Conservation (phyloP, 257 asterid species). For the Misopates orontium region DNA sequence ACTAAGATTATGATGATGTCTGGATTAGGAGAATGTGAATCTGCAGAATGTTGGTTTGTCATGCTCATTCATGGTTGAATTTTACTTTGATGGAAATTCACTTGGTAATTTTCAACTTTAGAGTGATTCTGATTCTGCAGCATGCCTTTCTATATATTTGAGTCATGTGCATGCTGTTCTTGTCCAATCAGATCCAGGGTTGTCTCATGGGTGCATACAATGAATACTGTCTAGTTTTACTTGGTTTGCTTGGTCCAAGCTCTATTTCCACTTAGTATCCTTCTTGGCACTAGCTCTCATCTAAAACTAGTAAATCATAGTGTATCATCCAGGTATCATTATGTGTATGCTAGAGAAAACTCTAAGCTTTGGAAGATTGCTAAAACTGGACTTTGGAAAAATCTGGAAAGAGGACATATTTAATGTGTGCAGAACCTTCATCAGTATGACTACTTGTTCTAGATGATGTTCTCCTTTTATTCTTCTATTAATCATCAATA, state of each 20-base stretch:
- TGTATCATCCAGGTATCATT: background rate
- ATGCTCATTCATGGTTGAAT: too few species aligned
- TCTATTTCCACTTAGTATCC: background rate
- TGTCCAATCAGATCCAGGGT: too few species aligned
- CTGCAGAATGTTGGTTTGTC: too few species aligned
- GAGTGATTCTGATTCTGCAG: too few species aligned
- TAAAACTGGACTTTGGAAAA: background rate
- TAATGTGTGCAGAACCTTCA: constrained; percentile 6
- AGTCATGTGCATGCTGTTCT: too few species aligned
- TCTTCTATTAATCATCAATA: constrained; percentile 4
- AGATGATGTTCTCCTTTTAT: background rate
- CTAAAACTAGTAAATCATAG: background rate
- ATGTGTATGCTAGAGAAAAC: background rate
- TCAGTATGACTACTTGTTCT: background rate
- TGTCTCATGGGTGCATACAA: background rate
- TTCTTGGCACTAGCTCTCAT: background rate
- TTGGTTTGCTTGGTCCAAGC: constrained; percentile 11
- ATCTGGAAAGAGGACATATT: background rate
- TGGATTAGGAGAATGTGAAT: too few species aligned
- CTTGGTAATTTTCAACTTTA: too few species aligned
- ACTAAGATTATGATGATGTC: too few species aligned
- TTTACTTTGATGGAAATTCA: too few species aligned
- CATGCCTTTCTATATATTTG: too few species aligned
- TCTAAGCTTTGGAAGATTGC: background rate
- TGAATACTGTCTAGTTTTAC: background rate